Base-by-base conservation (phyloP, 2,329 filamentous ascomycete species). In the Lasiodiplodia citricola region DNA sequence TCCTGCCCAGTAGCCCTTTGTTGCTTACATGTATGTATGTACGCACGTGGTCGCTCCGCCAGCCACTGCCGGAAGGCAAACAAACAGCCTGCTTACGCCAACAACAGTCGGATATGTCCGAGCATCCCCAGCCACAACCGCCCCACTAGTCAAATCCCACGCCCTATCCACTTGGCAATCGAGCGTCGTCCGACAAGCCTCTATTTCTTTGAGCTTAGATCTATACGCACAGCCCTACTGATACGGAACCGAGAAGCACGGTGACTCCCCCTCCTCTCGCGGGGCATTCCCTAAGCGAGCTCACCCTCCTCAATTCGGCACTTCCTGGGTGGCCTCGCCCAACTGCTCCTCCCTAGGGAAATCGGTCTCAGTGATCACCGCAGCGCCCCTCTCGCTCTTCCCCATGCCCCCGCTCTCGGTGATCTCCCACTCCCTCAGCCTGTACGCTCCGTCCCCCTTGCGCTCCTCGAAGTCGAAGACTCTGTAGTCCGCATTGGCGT, bases 401-500 rank as follows among this genome's bases (percentile, higher is more conserved):
- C 85, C 85, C 77, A 88, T 80, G 0, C 85, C 86, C 4, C 86
- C 86, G 1, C 80, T 77, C 68, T 78, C 78, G 8, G 84, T 87
- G 73, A 79, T 77, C 55, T 84, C 81, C 74, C 84, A 84, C 76
- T 90, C 86, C 66, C 73, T 77, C 80, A 80, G 58, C 73, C 63
- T 79, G 37, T 70, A 54, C 3, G 54, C 11, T n/a, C 37, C 47
- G 16, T 50, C 56, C 18, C 85, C 69, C 74, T 75, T 66, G 82
- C 85, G 69, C 74, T 75, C 67, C 81, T 81, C 74, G 71, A 88
- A 88, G 21, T 87, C 83, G 73, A 91, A 91, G 37, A 91, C 80
- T 14, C 89, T 84, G 76, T 88, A 91, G 73, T 91, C 89, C 13
- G 86, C 86, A 70, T 91, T 91, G 75, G 85, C 86, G 68, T 78